Evolutionary conservation across 179 eudicot species (phyloP).

Genomic region (Patellifolia procumbens): DNA sequence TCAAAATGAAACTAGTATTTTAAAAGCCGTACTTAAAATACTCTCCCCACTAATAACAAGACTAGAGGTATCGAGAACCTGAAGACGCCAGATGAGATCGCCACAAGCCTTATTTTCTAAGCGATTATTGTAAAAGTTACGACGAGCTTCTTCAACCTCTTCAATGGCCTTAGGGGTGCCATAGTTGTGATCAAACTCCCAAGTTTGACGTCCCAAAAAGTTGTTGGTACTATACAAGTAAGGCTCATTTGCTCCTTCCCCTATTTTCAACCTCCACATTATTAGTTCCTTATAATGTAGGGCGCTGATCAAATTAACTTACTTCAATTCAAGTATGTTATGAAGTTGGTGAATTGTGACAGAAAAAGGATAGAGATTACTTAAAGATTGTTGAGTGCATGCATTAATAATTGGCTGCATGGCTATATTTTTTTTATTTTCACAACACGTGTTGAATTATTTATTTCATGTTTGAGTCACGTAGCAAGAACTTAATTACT

Average conservation of each 20-base stretch:
- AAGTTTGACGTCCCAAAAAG: slow-evolving; percentile 34
- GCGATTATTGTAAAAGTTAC: slow-evolving; percentile 26
- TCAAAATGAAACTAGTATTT: too few relatives aligned
- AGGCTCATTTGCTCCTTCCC: slow-evolving; percentile 34
- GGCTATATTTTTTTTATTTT: too few relatives aligned
- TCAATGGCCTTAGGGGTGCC: slow-evolving; percentile 30
- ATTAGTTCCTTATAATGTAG: not conserved
- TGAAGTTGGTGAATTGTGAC: too few relatives aligned
- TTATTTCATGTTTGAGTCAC: too few relatives aligned
- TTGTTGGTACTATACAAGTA: slow-evolving; percentile 35
- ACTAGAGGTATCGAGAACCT: slow-evolving; percentile 17
- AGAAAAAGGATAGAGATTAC: too few relatives aligned
- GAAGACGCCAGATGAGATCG: slow-evolving; percentile 38
- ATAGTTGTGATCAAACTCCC: slow-evolving; percentile 34
- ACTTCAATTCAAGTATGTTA: not conserved
- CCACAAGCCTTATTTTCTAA: slow-evolving; percentile 28
- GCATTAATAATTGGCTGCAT: too few relatives aligned
- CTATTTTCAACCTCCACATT: slow-evolving; percentile 41
- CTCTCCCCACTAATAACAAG: too few relatives aligned
- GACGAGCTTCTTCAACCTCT: slow-evolving; percentile 37
- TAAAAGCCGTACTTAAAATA: too few relatives aligned
- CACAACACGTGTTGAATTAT: too few relatives aligned
- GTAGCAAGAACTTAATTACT: too few relatives aligned
- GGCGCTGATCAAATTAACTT: not conserved
- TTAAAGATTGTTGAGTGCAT: too few relatives aligned